These are phyloP conservation scores for Pseudotsuga menziesii DNA, from an alignment of 75 land plant genomes.

Conservation along the genomic window DNA sequence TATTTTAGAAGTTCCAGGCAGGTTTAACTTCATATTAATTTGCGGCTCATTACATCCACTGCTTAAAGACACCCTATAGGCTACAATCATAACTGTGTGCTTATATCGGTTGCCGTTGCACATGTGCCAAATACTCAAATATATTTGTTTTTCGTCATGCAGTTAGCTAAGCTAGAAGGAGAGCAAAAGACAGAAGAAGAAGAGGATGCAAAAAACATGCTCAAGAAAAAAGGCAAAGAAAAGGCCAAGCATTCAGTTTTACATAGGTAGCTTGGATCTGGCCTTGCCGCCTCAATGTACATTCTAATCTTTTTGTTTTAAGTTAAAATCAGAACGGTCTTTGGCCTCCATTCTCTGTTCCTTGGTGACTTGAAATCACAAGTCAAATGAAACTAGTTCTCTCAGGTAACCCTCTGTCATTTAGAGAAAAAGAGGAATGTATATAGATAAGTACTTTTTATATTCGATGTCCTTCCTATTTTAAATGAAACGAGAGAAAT, in stretches of 20 bases:
- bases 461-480: too few species aligned
- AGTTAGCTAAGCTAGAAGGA: slow-evolving; percentile 87
- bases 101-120: not conserved
- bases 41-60: not conserved
- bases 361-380: too few species aligned
- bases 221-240: slow-evolving; percentile 55
- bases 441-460: too few species aligned
- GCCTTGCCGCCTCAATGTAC: too few species aligned
- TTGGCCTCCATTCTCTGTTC: too few species aligned
- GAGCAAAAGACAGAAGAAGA: slow-evolving; percentile 97
- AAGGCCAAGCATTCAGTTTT: slow-evolving; percentile 10
- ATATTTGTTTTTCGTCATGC: slow-evolving; percentile 1
- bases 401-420: too few species aligned
- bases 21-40: not conserved
- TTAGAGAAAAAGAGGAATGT: too few species aligned
- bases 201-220: slow-evolving; percentile 44
- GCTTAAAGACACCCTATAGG: not conserved
- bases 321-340: too few species aligned
- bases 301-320: too few species aligned
- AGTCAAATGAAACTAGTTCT: too few species aligned
- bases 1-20: not conserved
- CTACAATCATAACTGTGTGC: not conserved
- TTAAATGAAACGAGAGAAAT: too few species aligned
- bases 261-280: slow-evolving; percentile 5
- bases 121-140: not conserved